Conservation (phyloP, 2,329 filamentous ascomycete species). For the Pseudogymnoascus sp. region DNA sequence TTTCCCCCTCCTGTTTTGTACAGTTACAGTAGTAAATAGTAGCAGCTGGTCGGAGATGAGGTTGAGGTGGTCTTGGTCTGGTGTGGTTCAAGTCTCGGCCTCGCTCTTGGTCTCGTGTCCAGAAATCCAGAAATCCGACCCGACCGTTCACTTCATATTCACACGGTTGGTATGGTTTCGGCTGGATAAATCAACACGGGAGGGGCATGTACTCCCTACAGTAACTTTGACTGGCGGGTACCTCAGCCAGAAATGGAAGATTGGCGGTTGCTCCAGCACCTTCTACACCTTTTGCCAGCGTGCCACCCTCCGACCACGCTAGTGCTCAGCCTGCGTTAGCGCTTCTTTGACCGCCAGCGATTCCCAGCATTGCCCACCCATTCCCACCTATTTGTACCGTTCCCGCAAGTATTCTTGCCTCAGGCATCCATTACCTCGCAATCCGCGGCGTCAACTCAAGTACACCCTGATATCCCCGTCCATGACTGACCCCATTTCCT, state of each 20-base stretch:
- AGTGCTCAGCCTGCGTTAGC: conserved; percentile 7
- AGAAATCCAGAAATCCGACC: background rate
- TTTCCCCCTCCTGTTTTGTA: background rate
- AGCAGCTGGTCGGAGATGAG: background rate
- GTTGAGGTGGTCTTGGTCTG: conserved; percentile 5
- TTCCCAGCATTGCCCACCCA: background rate
- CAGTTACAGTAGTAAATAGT: background rate
- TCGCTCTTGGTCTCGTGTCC: conserved; percentile 1
- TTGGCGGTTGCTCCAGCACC: conserved; percentile 9
- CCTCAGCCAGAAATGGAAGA: background rate
- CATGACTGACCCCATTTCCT: conserved; percentile 7
- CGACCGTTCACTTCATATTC: background rate
- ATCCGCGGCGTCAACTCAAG: conserved; percentile 1
- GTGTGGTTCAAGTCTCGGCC: conserved; percentile 3
- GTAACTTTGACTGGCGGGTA: conserved; percentile 9
- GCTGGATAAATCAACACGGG: background rate
- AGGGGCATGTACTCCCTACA: conserved; percentile 6
- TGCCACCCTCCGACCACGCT: background rate
- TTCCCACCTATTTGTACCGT: background rate
- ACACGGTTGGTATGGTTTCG: conserved; percentile 2
- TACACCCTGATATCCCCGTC: conserved; percentile 8
- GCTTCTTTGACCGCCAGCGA: conserved; percentile 2
- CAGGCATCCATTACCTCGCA: background rate
- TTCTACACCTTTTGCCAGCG: conserved; percentile 8
- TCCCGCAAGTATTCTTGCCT: background rate